Base-by-base conservation (phyloP, 495 filamentous ascomycete genomes). In the Barbatosphaeria neglecta region DNA sequence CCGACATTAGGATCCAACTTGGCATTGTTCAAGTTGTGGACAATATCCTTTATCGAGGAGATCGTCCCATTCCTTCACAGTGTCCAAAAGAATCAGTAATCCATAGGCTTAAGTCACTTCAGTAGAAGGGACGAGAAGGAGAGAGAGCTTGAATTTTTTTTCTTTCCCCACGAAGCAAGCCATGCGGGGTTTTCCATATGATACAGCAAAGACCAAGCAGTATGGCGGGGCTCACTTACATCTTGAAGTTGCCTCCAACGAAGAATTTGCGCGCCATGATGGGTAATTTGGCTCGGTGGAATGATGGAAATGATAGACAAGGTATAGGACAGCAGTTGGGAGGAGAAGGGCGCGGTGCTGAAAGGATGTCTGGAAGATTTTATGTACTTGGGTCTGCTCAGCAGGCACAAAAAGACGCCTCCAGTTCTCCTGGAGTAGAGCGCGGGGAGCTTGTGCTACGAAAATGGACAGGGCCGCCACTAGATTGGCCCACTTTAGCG, bases 161-260 rank as follows among this genome's bases (percentile, higher is more conserved):
- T 57, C 50, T 49, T 44, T 22, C 49, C 37, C 4, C 8, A 25
- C 49, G 43, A 42, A 43, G 43, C 49, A 42, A 43, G 43, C 49
- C 48, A 46, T 47, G 58, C 51, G 60, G 54, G 54, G 49, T 50
- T 52, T 58, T 48, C 33, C 39, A 19, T 8, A 31, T 13, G 7
- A 31, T 8, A 31, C 2, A 31, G 27, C 27, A 31, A 31, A 31
- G 27, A 2, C 7, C 27, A 13, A 13, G 27, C 6, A n/a, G 18
- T 41, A 57, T 56, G 51, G 62, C 56, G 62, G 60, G 62, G 53
- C 53, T 46, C 22, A 69, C 76, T 45, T 65, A 90, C 88, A 95
- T 95, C 76, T 98, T 98, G 77, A 97, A 97, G 81, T 97, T 98
- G 62, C 92, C 92, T 65, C 92, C 92, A 64, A 98, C 87, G 72